A percentile compares a stretch with the other conserved stretches of the same genome.
phyloP scores from a whole-genome alignment of 768 basidiomycete species.

The Pholiota microspora region DNA sequence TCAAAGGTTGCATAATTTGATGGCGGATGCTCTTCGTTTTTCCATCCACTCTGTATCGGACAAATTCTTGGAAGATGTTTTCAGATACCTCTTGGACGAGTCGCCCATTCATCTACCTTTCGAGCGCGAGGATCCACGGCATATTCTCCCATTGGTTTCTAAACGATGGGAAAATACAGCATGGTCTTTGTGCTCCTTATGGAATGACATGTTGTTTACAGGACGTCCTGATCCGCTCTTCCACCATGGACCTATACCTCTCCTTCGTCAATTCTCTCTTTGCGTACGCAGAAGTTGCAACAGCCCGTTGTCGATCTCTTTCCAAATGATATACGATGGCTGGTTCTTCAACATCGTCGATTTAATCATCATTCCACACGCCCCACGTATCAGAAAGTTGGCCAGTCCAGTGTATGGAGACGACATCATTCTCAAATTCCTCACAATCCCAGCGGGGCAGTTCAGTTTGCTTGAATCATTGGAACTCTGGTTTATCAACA shows the following conservation, averaged over 20 bases:
- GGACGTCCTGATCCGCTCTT: no score
- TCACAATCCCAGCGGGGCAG: neutral
- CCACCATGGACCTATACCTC: neutral
- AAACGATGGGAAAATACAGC: no score
- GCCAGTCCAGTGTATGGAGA: neutral
- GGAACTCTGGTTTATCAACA: neutral
- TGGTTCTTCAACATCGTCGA: neutral
- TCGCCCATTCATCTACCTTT: no score
- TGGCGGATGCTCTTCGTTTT: no score
- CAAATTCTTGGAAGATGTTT: no score
- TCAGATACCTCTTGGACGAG: no score
- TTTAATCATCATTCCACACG: neutral
- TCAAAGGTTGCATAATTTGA: no score
- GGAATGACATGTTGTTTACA: no score
- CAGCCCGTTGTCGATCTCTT: neutral
- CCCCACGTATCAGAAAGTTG: neutral
- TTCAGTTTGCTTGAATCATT: neutral
- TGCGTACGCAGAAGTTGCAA: neutral
- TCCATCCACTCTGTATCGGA: no score
- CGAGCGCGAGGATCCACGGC: no score
- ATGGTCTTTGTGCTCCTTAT: no score
- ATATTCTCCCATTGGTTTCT: no score
- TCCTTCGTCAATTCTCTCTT: neutral
- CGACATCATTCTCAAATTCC: neutral
- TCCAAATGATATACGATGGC: neutral